These are phyloP conservation scores for Gaultheria prostrata DNA, from an alignment of 148 eudicot species.

Conservation along the genomic window DNA sequence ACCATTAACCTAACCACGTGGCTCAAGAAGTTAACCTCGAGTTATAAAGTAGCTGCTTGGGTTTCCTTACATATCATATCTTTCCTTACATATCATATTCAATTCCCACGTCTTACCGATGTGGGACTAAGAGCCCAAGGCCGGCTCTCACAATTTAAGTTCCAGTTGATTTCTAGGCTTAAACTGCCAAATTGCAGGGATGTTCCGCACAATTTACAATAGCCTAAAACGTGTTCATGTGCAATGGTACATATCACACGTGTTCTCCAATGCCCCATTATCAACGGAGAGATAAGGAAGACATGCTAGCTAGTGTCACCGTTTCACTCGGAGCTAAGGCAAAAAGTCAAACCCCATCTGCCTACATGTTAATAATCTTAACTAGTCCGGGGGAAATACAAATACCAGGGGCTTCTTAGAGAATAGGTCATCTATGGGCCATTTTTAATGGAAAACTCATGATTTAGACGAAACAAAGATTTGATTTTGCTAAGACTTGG, in stretches of 20 bases:
- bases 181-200: neutral
- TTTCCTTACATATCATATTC: too few relatives aligned
- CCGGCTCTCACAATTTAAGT: neutral
- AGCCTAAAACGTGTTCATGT: neutral
- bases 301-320: neutral
- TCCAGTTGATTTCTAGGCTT: neutral
- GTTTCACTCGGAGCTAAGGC: neutral
- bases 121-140: too few relatives aligned
- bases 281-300: neutral
- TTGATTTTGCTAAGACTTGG: neutral
- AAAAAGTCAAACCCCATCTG: neutral
- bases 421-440: neutral
- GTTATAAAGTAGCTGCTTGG: too few relatives aligned
- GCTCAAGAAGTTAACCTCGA: too few relatives aligned
- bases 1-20: too few relatives aligned
- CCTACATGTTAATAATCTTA: neutral
- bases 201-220: neutral
- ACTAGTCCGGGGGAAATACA: neutral
- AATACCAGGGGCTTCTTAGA: neutral
- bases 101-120: too few relatives aligned
- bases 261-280: neutral
- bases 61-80: too few relatives aligned
- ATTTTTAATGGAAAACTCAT: neutral
- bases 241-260: neutral
- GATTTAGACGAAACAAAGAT: neutral